Base-by-base conservation (phyloP, 768 basidiomycete genomes). In the Calvatia gigantea region DNA sequence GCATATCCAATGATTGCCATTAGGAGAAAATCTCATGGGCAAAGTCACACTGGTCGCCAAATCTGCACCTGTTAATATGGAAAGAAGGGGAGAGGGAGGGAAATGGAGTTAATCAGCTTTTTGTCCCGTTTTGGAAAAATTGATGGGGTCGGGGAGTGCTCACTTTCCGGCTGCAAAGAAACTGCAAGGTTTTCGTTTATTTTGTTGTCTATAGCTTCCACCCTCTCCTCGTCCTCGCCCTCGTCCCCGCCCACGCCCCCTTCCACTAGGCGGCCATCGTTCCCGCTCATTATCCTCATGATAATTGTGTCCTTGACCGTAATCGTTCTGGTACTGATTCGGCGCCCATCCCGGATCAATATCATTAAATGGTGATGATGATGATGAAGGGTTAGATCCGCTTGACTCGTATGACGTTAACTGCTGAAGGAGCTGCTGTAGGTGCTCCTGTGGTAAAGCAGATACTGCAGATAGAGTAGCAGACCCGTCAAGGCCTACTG, bases 131-230 rank as follows among this genome's bases (percentile, higher is more conserved):
- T 71, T 66, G 66, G 65, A 69, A n/a, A n/a, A 59, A 65, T 64
- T 64, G 60, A 65, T 67, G 61, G 69, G 70, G 71, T 77, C 77
- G 67, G 60, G 68, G 70, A 76, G 67, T 69, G 87, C 90, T 91
- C 85, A 87, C 90, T 89, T 91, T 89, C 89, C 90, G 83, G 84
- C 81, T 76, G 83, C 82, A 82, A 85, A 91, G 79, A 91, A 92
- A 81, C 79, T 87, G 87, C 90, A 92, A 74, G 87, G 85, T 85
- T 82, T 85, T 85, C 86, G 83, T 84, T 85, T 90, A 82, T 76
- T 88, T 73, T 80, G 54, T 25, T 56, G 80, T 86, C 80, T 87
- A 86, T 77, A 82, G 61, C 81, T 84, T 58, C 79, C 80, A 41
- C 81, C 81, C 37, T 78, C 80, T 56, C 76, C 77, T 52, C 71